These are phyloP conservation scores for Ustilago hordei DNA, from an alignment of 1,284 basidiomycete species.

Conservation along the genomic window DNA sequence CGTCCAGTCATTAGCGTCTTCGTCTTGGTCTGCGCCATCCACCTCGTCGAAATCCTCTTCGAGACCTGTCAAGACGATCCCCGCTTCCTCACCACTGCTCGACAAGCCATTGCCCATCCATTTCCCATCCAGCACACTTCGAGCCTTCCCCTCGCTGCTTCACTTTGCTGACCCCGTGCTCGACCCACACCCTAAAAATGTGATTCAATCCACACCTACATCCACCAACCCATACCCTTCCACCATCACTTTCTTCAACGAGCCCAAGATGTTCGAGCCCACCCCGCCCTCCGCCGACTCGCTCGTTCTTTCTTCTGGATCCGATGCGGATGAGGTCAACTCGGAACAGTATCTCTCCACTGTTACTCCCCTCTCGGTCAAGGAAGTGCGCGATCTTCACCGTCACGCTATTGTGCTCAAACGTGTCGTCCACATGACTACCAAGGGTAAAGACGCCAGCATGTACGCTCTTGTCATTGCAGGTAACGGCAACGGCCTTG, in stretches of 20 bases:
- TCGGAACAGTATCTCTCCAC: conserved; percentile 59
- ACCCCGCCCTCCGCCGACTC: conserved; percentile 57
- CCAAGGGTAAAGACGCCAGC: conserved; percentile 83
- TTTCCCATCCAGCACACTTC: conserved; percentile 48
- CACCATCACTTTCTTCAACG: conserved; percentile 60
- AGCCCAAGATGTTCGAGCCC: conserved; percentile 57
- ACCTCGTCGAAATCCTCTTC: conserved; percentile 17
- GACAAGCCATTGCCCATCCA: conserved; percentile 56
- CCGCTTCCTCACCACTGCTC: conserved; percentile 46
- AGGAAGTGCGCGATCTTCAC: conserved; percentile 62
- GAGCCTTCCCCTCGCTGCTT: conserved; percentile 61
- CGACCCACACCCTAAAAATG: conserved; percentile 61
- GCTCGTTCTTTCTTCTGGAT: conserved; percentile 53
- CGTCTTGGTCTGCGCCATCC: not conserved
- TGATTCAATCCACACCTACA: conserved; percentile 37
- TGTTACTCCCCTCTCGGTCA: conserved; percentile 63
- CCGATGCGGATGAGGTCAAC: conserved; percentile 59
- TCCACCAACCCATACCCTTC: conserved; percentile 41
- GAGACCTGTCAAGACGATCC: conserved; percentile 20
- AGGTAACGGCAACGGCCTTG: conserved; percentile 84
- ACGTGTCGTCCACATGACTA: conserved; percentile 82
- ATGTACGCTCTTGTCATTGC: conserved; percentile 80
- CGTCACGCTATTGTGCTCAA: conserved; percentile 65
- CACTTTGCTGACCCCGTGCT: conserved; percentile 66
- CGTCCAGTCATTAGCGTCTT: conserved; percentile 1